Evolutionary conservation across 2,329 filamentous ascomycete genomes (phyloP), one percentile per base, ranked within the genome.

Genomic region (Phoma herbarum): DNA sequence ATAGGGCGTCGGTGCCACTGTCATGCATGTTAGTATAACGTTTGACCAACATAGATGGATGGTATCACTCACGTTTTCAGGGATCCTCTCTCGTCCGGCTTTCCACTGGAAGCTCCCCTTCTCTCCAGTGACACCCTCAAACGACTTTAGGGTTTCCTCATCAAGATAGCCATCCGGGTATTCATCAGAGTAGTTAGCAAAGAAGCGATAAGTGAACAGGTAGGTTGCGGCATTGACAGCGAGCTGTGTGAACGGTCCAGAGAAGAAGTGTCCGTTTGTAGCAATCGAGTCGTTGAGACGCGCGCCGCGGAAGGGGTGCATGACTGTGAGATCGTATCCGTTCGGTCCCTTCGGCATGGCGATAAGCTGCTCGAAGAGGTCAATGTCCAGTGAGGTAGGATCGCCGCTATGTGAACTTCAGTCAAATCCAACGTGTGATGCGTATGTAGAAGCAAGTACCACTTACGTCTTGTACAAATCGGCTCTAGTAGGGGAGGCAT

Each of bases 81-180:
- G 80, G 55, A 82, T 79, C 7, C 71, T 66, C 62, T 82, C 79
- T 42, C 76, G 57, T 26, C 77, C 79, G 9, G 62, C 65, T 2
- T 64, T 70, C 64, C 75, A 75, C 5, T 49, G 46, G 51, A 74
- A 70, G 57, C 71, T 69, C 31, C 73, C 67, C 7, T 71, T 71
- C 1, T 69, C 60, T 18, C 75, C 77, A 5, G 60, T 65, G 41
- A 81, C 69, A 51, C 77, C 69, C 59, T 74, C 76, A 70, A 80
- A 80, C 43, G 71, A 74, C 62, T 78, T 79, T 11, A 81, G 63
- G 2, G 75, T 69, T 10, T 75, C 64, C 51, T 74, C 70, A 60
- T 76, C 72, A 10, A 79, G 66, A 23, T 68, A 60, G 25, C 78
- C 77, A 28, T 75, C 72, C 2, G 77, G 78, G 52, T 74, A 66